Percentiles rank a stretch among this genome's conserved stretches.
These are phyloP conservation scores for Dalbergia cultrata DNA, from an alignment of 306 rosid genomes.

Conservation along the genomic window DNA sequence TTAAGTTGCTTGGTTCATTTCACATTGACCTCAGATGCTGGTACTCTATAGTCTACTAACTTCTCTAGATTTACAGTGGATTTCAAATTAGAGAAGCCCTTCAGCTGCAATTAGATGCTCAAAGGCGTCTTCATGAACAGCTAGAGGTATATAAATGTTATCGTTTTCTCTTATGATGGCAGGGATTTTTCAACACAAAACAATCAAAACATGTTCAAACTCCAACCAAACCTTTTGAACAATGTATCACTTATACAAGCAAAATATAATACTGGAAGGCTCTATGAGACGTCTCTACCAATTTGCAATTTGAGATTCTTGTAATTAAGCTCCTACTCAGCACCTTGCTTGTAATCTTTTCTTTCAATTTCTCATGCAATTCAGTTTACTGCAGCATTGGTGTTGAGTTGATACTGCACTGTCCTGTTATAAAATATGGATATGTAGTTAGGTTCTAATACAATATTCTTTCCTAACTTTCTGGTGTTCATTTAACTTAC, in stretches of 20 bases:
- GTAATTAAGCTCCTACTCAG: neutral
- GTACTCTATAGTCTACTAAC: constrained; percentile 13
- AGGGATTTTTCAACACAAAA: neutral
- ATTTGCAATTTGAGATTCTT: neutral
- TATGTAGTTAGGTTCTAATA: neutral
- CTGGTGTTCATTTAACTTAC: neutral
- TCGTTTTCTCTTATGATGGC: neutral
- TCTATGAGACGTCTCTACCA: neutral
- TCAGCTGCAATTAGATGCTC: constrained; percentile 88
- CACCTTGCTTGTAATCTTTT: constrained; percentile 11
- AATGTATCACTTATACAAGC: neutral
- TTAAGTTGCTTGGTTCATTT: constrained; percentile 18
- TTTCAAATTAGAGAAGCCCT: constrained; percentile 83
- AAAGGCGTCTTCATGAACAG: constrained; percentile 91
- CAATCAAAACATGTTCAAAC: constrained; percentile 11
- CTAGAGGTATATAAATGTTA: constrained; percentile 67
- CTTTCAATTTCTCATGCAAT: constrained; percentile 8
- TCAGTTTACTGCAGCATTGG: constrained; percentile 2
- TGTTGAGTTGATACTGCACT: neutral
- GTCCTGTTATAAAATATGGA: constrained; percentile 2
- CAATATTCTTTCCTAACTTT: constrained; percentile 5
- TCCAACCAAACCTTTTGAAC: neutral
- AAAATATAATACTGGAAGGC: constrained; percentile 10
- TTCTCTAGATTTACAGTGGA: constrained; percentile 63
- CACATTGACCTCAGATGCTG: constrained; percentile 5